Base-by-base conservation (phyloP, 1,284 basidiomycete species). In the Amylostereum areolatum region DNA sequence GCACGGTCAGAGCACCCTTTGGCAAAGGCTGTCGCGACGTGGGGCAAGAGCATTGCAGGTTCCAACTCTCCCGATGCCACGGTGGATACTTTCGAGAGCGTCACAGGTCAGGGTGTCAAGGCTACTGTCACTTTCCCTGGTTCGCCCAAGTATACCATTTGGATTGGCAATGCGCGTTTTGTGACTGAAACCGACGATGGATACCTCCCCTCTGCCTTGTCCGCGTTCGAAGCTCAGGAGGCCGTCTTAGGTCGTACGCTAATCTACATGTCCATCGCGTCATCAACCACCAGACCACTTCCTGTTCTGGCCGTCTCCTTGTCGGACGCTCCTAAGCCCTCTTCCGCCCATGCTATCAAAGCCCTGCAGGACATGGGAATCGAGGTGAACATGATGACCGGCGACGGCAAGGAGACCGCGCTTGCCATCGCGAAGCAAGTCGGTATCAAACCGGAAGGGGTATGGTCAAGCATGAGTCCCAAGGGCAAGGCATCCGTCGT, bases 1-100 rank as follows among this genome's bases (percentile, higher is more conserved):
- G 83, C 88, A 3, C 83, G 84, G 49, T 97, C 94, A 1, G 97
- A 99, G 65, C 97, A 99, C 64, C 96, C 97, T 0, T 80, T 99
- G 9, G 97, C 94, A 3, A 87, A 92, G 61, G 95, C 97, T 4
- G 83, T 97, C 41, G 89, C 94, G 0, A 68, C 77, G 0, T 89
- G 92, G 65, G 90, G 87, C 29, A 87, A 82, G 61, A 83, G 88
- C 30, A 61, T 81, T 0, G 66, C 95, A 9, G 72, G 75, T 24
- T 56, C 74, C 1, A 58, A 65, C 12, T 55, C 62, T 12, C 57
- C 68, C 2, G 64, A 71, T 34, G 67, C 71, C 12, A 60, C 59
- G 7, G 67, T 90, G 39, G 75, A 81, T 41, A 71, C 75, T 1
- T 99, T 99, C 62, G 89, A 95, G 64, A 90, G 89, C 54, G 72